A percentile compares a stretch with the other conserved stretches of the same genome.
Evolutionary conservation across 495 filamentous ascomycete genomes (phyloP).

Genomic region (Jackrogersella multiformis): DNA sequence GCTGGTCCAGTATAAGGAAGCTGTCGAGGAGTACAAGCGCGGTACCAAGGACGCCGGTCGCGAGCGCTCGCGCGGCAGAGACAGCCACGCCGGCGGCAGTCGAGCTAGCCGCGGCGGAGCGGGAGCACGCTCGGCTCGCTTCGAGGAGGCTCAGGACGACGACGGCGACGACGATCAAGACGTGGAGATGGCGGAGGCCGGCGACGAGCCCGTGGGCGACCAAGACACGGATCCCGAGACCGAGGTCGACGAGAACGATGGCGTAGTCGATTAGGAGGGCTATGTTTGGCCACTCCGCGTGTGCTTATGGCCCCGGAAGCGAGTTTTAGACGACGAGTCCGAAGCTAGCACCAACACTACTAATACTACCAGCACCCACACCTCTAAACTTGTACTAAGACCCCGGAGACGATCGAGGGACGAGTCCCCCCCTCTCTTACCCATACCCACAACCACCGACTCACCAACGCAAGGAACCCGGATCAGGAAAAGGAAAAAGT

Average conservation of each 20-base stretch:
- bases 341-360: background rate
- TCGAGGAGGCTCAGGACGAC: conserved; percentile 41
- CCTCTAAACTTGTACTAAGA: no score
- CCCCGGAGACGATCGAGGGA: no score
- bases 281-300: no score
- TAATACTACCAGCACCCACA: no score
- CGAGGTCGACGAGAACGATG: conserved; percentile 51
- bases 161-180: conserved; percentile 45
- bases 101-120: conserved; percentile 18
- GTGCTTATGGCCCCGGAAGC: no score
- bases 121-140: conserved; percentile 34
- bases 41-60: conserved; percentile 49
- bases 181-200: conserved; percentile 44
- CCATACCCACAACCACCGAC: no score
- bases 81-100: conserved; percentile 9
- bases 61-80: conserved; percentile 41
- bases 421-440: no score
- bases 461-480: no score
- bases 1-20: conserved; percentile 54
- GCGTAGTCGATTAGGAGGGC: conserved; percentile 9
- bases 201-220: conserved; percentile 44
- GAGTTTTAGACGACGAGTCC: no score
- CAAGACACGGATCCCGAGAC: conserved; percentile 53
- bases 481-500: background rate
- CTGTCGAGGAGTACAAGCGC: conserved; percentile 46